Conservation (phyloP, 2,329 filamentous ascomycete genomes). For the Hirsutella thompsonii region DNA sequence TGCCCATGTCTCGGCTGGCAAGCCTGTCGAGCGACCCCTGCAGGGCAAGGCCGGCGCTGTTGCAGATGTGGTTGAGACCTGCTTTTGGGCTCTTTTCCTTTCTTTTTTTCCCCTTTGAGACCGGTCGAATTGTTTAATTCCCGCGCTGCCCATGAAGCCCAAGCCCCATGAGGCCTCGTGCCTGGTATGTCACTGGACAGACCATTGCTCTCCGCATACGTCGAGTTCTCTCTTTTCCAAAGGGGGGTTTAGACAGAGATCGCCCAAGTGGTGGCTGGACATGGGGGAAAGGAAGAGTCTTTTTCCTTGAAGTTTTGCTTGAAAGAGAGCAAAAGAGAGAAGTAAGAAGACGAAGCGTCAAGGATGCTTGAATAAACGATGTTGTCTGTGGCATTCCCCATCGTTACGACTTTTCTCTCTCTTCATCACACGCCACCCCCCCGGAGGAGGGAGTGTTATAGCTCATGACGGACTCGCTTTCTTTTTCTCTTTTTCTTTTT, state of each 20-base stretch:
- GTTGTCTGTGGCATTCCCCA: no score
- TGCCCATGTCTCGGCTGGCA: slow-evolving; percentile 2
- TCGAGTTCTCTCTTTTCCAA: slow-evolving; percentile 1
- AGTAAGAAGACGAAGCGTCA: no score
- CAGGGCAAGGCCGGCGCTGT: background rate
- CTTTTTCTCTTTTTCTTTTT: background rate
- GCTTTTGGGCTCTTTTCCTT: background rate
- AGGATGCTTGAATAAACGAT: no score
- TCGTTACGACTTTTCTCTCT: no score
- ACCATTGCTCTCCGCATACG: slow-evolving; percentile 2
- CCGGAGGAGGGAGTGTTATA: background rate
- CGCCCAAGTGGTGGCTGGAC: no score
- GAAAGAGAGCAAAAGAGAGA: no score
- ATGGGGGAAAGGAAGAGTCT: no score
- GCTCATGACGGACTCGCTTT: background rate
- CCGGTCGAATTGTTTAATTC: slow-evolving; percentile 5
- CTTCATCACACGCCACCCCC: no score
- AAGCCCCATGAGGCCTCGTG: background rate
- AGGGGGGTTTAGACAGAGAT: background rate
- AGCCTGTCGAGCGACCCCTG: slow-evolving; percentile 2
- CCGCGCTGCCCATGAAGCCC: no score
- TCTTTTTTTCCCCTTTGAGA: background rate
- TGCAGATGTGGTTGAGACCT: no score
- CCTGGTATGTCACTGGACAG: background rate
- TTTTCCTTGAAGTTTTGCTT: no score